Base-by-base conservation (phyloP, 495 filamentous ascomycete genomes). In the Aeminium ludgeri region DNA sequence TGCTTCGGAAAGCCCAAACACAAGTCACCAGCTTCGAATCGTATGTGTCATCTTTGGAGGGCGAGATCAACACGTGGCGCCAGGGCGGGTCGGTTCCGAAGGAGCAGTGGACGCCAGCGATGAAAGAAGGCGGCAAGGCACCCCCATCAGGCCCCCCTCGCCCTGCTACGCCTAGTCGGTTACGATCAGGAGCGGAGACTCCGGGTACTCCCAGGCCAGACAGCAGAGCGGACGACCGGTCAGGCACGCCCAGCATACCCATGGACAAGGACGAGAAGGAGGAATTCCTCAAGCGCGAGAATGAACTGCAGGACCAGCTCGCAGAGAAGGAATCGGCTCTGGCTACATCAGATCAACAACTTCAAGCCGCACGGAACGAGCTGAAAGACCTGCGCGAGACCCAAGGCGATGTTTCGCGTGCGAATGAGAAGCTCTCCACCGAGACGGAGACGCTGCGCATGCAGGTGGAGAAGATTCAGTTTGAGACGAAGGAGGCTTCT, bases 211-310 rank as follows among this genome's bases (percentile, higher is more conserved):
- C 46, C 12, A 63, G 79, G 34, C 74, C 77, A 2, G 87, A 95
- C 36, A 89, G 82, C 30, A 69, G 87, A 23, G 55, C 86, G 33
- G 87, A 91, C 8, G 86, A 94, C 43, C 70, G 86, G n/a, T 73
- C 84, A 10, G 78, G 78, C 19, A 94, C 86, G 1, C 86, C 86
- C 12, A 86, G 79, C 59, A 66, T 93, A 43, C 73, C 79, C 23
- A 66, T 96, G 38, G 89, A 97, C 35, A 94, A 92, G 63, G 89
- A 97, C 46, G 89, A 97, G 60, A 76, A 83, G 42, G 89, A 97
- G 48, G 89, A 97, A 55, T 97, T 96, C 57, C 64, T 97, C 34
- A 72, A 86, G 46, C 76, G 89, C 30, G 89, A 97, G 59, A 97
- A 96, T 49, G 89, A 96, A 53, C 67, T 97, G 12, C 89, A 97